Evolutionary conservation across 225 moss, liverwort and hornwort species (phyloP).

Genomic region (Sphagnum contortum): DNA sequence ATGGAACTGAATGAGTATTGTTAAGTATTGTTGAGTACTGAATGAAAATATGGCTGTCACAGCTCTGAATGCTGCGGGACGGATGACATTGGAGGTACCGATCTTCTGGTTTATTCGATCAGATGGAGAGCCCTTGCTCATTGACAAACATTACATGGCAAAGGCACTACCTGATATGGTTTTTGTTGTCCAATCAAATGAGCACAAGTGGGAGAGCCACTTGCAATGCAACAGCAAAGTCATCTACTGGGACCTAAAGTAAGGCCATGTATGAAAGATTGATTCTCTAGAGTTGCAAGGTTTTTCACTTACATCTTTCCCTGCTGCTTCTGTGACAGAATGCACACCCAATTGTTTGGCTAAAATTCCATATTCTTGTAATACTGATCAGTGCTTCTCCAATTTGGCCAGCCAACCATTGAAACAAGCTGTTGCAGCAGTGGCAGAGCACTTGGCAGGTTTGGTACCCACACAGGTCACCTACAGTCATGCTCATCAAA

Average conservation of each 20-base stretch:
- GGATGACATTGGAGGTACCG: constrained; percentile 69
- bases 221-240: constrained; percentile 91
- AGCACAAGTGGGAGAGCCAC: constrained; percentile 82
- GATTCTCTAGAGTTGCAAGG: background rate
- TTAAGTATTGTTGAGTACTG: no score
- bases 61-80: constrained; percentile 37
- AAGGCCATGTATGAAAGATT: constrained; percentile 2
- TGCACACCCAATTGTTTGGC: no score
- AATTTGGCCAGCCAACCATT: constrained; percentile 60
- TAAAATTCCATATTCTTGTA: no score
- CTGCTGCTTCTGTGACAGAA: no score
- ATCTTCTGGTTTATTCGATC: constrained; percentile 95
- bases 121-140: constrained; percentile 64
- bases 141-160: constrained; percentile 92
- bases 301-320: background rate
- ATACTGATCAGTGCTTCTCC: no score
- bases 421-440: constrained; percentile 85
- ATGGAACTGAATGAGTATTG: no score
- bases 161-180: constrained; percentile 95
- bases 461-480: constrained; percentile 79
- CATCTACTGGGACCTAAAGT: constrained; percentile 85
- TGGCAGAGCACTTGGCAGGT: constrained; percentile 93
- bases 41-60: constrained; percentile 3
- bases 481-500: constrained; percentile 79
- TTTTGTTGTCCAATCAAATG: constrained; percentile 76